Percentiles rank a stretch among this genome's conserved stretches.
phyloP scores from a whole-genome alignment of 2,329 filamentous ascomycete species.

The Aspergillus tubingensis region DNA sequence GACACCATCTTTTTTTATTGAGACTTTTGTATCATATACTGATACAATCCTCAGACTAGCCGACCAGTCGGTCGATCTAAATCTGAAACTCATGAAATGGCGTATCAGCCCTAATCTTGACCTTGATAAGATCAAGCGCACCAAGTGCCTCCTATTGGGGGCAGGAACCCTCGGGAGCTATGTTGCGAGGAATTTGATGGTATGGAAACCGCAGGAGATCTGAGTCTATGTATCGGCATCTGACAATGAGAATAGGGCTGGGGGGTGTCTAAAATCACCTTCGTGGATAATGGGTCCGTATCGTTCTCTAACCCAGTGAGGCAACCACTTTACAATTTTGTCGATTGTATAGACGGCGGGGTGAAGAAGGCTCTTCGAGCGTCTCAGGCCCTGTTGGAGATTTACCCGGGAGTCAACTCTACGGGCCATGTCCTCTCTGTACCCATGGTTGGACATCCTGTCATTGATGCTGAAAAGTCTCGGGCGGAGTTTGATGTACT shows the following conservation, averaged over 20 bases:
- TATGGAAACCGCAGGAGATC: constrained; percentile 24
- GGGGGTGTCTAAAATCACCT: constrained; percentile 93
- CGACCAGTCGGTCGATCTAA: constrained; percentile 92
- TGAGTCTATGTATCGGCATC: background rate
- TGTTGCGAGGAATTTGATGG: constrained; percentile 83
- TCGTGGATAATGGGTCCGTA: constrained; percentile 89
- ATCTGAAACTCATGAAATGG: constrained; percentile 99
- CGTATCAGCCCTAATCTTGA: constrained; percentile 86
- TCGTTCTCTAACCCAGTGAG: constrained; percentile 96
- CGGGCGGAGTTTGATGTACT: constrained; percentile 75
- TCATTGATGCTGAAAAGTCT: constrained; percentile 70
- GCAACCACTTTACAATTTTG: constrained; percentile 87
- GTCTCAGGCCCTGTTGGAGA: constrained; percentile 75
- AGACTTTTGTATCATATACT: background rate
- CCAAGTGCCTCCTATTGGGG: constrained; percentile 85
- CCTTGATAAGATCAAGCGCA: constrained; percentile 83
- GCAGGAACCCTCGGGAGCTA: constrained; percentile 93
- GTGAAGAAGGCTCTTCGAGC: constrained; percentile 80
- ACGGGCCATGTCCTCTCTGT: constrained; percentile 80
- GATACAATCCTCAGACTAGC: constrained; percentile 58
- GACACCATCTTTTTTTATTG: background rate
- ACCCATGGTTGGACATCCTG: constrained; percentile 92
- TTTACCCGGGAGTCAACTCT: constrained; percentile 87
- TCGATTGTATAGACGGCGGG: constrained; percentile 84
- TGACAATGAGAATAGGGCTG: constrained; percentile 59